Evolutionary conservation across 306 rosid genomes (phyloP).

Genomic region (Corylus americana): DNA sequence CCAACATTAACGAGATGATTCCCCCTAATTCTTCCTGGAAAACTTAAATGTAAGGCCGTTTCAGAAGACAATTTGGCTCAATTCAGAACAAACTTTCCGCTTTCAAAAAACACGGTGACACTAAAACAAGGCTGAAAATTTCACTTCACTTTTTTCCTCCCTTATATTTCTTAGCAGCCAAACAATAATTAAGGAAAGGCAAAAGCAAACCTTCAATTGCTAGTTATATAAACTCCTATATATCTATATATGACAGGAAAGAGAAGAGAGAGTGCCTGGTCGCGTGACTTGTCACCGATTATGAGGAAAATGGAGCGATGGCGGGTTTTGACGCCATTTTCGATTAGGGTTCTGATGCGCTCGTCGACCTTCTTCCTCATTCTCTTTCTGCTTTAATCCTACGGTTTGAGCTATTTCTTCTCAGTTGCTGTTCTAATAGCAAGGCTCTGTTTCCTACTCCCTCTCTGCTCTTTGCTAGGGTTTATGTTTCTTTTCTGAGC

Average conservation of each 20-base stretch:
- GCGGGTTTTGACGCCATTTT: conserved; percentile 82
- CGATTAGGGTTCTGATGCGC: conserved; percentile 85
- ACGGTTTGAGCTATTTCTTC: not conserved
- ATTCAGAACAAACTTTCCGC: not conserved
- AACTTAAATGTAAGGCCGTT: not conserved
- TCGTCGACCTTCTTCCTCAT: conserved; percentile 98
- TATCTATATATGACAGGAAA: not conserved
- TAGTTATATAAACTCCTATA: not conserved
- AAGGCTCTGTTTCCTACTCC: not conserved
- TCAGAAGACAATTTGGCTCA: not conserved
- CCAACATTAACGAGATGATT: not conserved
- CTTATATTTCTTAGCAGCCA: not conserved
- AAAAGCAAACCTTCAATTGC: not conserved
- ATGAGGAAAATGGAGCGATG: conserved; percentile 88
- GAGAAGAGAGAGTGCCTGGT: conserved; percentile 52
- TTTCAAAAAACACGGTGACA: not conserved
- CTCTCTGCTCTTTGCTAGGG: not conserved
- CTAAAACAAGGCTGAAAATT: not conserved
- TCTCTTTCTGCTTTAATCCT: not conserved
- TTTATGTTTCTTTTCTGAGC: not conserved
- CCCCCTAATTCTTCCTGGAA: not conserved
- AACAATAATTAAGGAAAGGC: not conserved
- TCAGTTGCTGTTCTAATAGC: too few relatives aligned
- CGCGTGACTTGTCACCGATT: conserved; percentile 93
- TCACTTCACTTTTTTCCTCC: not conserved